Evolutionary conservation across 805 yeast species (phyloP).

Genomic region (Cyberlindnera sargentensis): DNA sequence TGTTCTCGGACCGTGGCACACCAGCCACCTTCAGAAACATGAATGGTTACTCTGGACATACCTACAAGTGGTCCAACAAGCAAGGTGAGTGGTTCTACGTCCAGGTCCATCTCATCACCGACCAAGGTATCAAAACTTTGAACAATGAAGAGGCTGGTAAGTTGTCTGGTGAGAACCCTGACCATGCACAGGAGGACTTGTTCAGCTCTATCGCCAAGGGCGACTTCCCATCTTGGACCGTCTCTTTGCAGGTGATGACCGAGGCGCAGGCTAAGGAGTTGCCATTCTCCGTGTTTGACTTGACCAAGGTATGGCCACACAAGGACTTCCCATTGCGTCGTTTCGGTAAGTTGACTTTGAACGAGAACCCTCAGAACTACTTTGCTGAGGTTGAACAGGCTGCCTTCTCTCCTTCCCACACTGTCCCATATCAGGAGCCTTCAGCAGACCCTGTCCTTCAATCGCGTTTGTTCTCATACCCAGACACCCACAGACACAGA

Average conservation of each 20-base stretch:
- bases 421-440: constrained; percentile 79
- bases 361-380: constrained; percentile 80
- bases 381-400: constrained; percentile 86
- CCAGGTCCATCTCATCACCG: constrained; percentile 66
- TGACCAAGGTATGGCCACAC: constrained; percentile 93
- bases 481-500: constrained; percentile 83
- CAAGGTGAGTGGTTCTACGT: constrained; percentile 74
- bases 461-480: constrained; percentile 73
- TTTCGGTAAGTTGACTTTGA: constrained; percentile 72
- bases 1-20: constrained; percentile 79
- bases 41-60: constrained; percentile 83
- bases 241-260: constrained; percentile 82
- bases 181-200: constrained; percentile 72
- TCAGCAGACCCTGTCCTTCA: constrained; percentile 82
- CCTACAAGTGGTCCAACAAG: constrained; percentile 72
- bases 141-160: constrained; percentile 55
- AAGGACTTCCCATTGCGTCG: constrained; percentile 77
- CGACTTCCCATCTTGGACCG: constrained; percentile 78
- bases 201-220: constrained; percentile 74
- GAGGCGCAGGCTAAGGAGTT: constrained; percentile 67
- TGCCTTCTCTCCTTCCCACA: constrained; percentile 79
- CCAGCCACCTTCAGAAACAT: constrained; percentile 69
- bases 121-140: constrained; percentile 50
- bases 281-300: constrained; percentile 79
- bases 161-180: constrained; percentile 74